Conservation (phyloP, 2,329 filamentous ascomycete genomes). For the Sporothrix phasma region DNA sequence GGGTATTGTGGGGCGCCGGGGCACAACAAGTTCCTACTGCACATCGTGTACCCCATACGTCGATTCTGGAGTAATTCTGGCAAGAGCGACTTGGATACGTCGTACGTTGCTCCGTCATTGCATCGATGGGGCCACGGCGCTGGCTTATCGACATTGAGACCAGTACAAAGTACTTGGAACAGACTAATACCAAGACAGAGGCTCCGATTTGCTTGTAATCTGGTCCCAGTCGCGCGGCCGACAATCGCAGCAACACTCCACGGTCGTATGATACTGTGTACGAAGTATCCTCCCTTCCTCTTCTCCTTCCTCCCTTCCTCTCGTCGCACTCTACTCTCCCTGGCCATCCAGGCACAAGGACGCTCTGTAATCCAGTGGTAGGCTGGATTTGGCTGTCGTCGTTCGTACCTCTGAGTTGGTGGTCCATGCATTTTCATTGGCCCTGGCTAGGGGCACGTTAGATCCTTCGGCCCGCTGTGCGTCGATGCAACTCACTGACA, state of each 20-base stretch:
- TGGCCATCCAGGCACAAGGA: background rate
- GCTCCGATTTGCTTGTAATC: background rate
- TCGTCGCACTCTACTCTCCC: background rate
- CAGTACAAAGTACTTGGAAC: no score
- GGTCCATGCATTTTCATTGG: background rate
- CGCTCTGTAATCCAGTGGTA: background rate
- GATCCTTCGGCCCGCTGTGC: background rate
- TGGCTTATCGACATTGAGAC: background rate
- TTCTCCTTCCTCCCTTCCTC: background rate
- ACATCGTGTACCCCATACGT: no score
- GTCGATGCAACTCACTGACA: background rate
- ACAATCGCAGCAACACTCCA: background rate
- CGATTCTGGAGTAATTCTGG: no score
- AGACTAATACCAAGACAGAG: constrained; percentile 1
- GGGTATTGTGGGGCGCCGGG: constrained; percentile 2
- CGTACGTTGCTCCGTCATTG: background rate
- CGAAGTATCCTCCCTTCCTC: background rate
- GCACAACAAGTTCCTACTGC: background rate
- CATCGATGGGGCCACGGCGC: background rate
- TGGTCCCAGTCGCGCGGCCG: no score
- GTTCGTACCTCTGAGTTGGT: background rate
- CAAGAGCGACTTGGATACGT: no score
- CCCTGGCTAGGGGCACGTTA: background rate
- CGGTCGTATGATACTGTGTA: no score
- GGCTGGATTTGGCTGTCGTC: background rate